These are phyloP conservation scores for Anisodus tanguticus DNA, from an alignment of 257 asterid genomes.

Conservation along the genomic window DNA sequence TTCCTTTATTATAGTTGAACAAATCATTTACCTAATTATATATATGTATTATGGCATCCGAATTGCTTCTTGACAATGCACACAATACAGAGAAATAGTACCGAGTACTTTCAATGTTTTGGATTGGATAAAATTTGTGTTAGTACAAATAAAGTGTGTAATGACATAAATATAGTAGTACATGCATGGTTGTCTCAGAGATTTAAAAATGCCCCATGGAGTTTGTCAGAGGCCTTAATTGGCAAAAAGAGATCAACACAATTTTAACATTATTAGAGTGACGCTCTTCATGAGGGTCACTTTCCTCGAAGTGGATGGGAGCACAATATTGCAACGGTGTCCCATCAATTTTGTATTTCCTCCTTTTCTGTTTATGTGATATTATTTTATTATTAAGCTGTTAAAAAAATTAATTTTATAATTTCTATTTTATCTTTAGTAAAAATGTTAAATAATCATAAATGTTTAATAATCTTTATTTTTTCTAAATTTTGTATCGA, in stretches of 20 bases:
- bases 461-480: not conserved
- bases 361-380: not conserved
- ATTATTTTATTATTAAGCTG: not conserved
- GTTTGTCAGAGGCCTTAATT: constrained; percentile 43
- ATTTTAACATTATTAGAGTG: not conserved
- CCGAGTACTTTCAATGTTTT: constrained; percentile 33
- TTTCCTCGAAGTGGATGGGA: not conserved
- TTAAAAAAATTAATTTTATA: not conserved
- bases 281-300: not conserved
- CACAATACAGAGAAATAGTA: constrained; percentile 30
- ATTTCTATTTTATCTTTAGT: not conserved
- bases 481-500: too few relatives aligned
- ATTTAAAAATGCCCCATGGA: constrained; percentile 42
- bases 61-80: constrained; percentile 24
- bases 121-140: constrained; percentile 45
- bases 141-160: constrained; percentile 19
- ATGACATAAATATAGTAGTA: not conserved
- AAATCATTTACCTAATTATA: constrained; percentile 27
- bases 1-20: constrained; percentile 32
- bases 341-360: not conserved
- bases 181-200: not conserved
- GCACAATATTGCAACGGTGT: constrained; percentile 6
- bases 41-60: constrained; percentile 43
- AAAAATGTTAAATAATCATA: not conserved
- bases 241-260: constrained; percentile 20